phyloP scores from a whole-genome alignment of 441 rosid genomes.

The Bocquillonia castaneifolia region DNA sequence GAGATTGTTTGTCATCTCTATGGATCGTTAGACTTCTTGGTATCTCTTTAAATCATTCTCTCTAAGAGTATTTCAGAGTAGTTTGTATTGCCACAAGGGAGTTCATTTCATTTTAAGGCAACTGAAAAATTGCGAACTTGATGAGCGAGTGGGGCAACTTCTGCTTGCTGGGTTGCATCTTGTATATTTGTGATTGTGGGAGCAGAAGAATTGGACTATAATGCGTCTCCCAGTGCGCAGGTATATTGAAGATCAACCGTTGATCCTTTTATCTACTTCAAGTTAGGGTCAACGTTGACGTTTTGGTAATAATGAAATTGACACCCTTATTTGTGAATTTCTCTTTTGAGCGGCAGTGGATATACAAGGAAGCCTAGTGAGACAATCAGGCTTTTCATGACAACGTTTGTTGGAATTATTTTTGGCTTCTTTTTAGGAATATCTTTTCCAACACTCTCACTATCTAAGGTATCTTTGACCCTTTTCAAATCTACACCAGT shows the following conservation, averaged over 20 bases:
- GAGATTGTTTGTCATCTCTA: constrained; percentile 12
- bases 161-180: constrained; percentile 20
- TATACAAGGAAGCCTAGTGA: constrained; percentile 59
- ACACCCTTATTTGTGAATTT: constrained; percentile 4
- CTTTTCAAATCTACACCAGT: constrained; percentile 1
- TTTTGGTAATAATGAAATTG: constrained; percentile 8
- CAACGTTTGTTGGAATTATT: constrained; percentile 58
- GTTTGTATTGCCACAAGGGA: constrained; percentile 14
- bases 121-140: constrained; percentile 19
- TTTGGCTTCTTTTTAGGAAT: constrained; percentile 85
- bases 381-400: constrained; percentile 68
- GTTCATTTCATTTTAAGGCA: constrained; percentile 16
- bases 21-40: too few species aligned
- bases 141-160: constrained; percentile 23
- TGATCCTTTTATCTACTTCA: not conserved
- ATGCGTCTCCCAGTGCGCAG: constrained; percentile 37
- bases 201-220: constrained; percentile 23
- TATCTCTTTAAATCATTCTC: too few species aligned
- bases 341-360: constrained; percentile 37
- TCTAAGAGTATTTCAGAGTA: not conserved
- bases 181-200: constrained; percentile 14
- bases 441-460: constrained; percentile 68
- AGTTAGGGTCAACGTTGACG: not conserved
- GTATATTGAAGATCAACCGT: constrained; percentile 21
- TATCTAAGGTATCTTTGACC: constrained; percentile 55